Evolutionary conservation across 2,329 filamentous ascomycete genomes (phyloP).

Genomic region (Colletotrichum liaoningense): DNA sequence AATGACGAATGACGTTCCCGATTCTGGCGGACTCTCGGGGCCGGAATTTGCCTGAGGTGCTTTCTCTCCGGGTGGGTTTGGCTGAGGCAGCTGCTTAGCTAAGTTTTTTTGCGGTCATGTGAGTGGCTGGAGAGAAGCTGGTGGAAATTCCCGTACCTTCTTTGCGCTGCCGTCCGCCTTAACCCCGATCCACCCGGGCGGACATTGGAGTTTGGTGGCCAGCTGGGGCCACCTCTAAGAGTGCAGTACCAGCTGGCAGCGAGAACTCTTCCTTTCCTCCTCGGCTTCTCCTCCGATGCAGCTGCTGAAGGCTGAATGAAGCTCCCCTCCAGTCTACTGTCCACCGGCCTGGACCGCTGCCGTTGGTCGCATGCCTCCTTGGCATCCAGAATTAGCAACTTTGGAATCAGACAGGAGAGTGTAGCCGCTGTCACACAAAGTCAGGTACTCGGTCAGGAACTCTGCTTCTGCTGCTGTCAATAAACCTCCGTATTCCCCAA

Average conservation of each 20-base stretch:
- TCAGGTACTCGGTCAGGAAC: neutral
- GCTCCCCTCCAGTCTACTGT: no score
- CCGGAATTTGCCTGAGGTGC: neutral
- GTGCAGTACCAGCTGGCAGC: neutral
- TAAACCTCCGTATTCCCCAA: neutral
- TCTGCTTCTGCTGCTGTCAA: neutral
- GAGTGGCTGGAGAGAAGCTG: constrained; percentile 27
- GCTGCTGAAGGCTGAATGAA: no score
- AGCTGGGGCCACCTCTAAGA: neutral
- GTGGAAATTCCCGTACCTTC: constrained; percentile 33
- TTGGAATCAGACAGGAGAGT: neutral
- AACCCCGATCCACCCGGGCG: constrained; percentile 17
- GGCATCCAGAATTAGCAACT: neutral
- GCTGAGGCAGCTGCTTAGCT: constrained; percentile 25
- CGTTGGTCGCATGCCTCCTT: no score
- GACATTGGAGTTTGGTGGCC: neutral
- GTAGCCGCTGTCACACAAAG: neutral
- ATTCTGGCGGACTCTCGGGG: constrained; percentile 8
- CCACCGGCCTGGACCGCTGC: neutral
- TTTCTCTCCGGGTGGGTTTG: neutral
- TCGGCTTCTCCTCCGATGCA: neutral
- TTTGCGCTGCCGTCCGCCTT: constrained; percentile 2
- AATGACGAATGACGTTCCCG: constrained; percentile 34
- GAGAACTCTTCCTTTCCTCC: fast-evolving
- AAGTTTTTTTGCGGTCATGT: constrained; percentile 28